phyloP scores from a whole-genome alignment of 805 yeast species.

The Myxozyma udenii region DNA sequence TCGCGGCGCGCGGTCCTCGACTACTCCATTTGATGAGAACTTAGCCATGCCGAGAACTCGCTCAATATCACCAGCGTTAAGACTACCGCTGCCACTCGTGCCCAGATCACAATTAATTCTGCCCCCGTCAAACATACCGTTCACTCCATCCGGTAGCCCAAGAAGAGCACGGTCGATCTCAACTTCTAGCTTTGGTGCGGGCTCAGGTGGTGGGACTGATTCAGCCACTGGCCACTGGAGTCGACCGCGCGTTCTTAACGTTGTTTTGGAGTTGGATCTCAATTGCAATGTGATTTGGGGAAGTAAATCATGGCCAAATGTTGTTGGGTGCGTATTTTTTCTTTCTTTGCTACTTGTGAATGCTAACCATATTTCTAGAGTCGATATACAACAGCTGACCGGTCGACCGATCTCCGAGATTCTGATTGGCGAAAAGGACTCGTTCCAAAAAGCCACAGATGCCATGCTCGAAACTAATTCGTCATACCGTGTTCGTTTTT shows the following conservation, averaged over 20 bases:
- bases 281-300: conserved; percentile 74
- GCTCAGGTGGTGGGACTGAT: not conserved
- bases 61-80: conserved; percentile 6
- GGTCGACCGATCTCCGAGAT: conserved; percentile 32
- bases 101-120: conserved; percentile 3
- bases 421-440: conserved; percentile 33
- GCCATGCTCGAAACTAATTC: conserved; percentile 36
- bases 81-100: conserved; percentile 5
- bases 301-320: conserved; percentile 71
- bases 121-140: not conserved
- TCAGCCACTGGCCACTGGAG: conserved; percentile 7
- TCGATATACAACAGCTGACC: conserved; percentile 21
- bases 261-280: conserved; percentile 79
- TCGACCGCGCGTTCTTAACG: conserved; percentile 41
- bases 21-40: no score
- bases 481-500: conserved; percentile 27
- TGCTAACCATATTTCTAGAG: conserved; percentile 36
- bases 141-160: conserved; percentile 12
- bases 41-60: conserved; percentile 7
- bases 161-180: conserved; percentile 16
- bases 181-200: not conserved
- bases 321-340: conserved; percentile 53
- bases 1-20: no score
- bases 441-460: conserved; percentile 37
- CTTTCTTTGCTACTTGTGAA: not conserved